Conservation (phyloP, 192 early-diverging fungal genomes). For the Mortierella claussenii region DNA sequence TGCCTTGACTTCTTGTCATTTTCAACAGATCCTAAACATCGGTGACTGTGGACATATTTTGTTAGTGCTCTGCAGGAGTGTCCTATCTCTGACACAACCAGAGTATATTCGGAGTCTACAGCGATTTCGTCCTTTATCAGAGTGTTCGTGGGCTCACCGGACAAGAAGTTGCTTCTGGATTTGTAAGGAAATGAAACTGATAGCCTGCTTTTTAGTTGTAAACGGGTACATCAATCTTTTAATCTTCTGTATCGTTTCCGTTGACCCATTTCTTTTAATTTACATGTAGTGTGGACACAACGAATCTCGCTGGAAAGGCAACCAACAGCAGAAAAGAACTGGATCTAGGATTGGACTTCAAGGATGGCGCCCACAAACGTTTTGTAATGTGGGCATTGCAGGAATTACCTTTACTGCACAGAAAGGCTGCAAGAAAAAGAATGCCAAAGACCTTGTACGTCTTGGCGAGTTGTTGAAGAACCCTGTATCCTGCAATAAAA, state of each 20-base stretch:
- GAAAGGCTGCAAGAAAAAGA: slow-evolving; percentile 11
- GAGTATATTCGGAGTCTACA: slow-evolving; percentile 1
- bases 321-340: slow-evolving; percentile 6
- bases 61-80: slow-evolving; percentile 4
- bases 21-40: slow-evolving; percentile 4
- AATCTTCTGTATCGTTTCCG: not conserved
- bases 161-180: slow-evolving; percentile 16
- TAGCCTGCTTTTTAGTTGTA: slow-evolving; percentile 3
- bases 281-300: slow-evolving; percentile 12
- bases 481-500: too few species aligned
- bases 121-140: slow-evolving; percentile 3
- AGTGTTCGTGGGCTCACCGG: slow-evolving; percentile 3
- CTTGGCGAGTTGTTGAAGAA: slow-evolving; percentile 4
- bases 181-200: slow-evolving; percentile 5
- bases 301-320: not conserved
- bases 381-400: slow-evolving; percentile 10
- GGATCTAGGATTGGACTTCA: slow-evolving; percentile 10
- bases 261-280: slow-evolving; percentile 9
- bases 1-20: slow-evolving; percentile 6
- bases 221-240: not conserved
- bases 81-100: slow-evolving; percentile 4
- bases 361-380: slow-evolving; percentile 9
- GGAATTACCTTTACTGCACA: slow-evolving; percentile 13
- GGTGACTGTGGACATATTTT: slow-evolving; percentile 12
- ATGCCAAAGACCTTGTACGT: slow-evolving; percentile 16